Conservation (phyloP, 2,329 filamentous ascomycete genomes). For the Colletotrichum tanaceti region DNA sequence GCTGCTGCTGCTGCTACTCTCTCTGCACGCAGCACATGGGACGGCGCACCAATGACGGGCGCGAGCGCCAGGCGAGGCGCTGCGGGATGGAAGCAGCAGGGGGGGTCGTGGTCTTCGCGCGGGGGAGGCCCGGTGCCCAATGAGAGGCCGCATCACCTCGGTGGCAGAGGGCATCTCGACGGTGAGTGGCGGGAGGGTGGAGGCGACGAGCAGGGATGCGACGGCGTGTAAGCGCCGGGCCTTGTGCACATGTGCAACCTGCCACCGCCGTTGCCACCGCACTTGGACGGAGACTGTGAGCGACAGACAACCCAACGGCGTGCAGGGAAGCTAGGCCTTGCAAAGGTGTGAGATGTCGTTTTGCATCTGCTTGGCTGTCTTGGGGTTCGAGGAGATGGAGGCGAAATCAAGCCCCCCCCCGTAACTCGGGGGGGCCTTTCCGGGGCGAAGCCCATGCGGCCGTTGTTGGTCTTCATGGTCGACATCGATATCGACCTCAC, state of each 20-base stretch:
- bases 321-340: background rate
- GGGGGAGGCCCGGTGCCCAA: constrained; percentile 12
- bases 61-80: constrained; percentile 37
- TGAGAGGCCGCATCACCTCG: constrained; percentile 25
- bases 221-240: constrained; percentile 40
- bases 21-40: background rate
- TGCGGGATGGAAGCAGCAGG: constrained; percentile 25
- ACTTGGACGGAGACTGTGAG: background rate
- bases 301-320: constrained; percentile 2
- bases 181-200: constrained; percentile 32
- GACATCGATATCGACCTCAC: background rate
- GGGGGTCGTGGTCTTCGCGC: background rate
- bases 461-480: background rate
- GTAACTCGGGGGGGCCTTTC: background rate
- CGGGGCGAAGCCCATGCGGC: background rate
- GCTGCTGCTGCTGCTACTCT: no score
- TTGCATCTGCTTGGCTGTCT: background rate
- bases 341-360: constrained; percentile 5
- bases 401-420: background rate
- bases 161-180: constrained; percentile 15
- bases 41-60: constrained; percentile 28
- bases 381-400: background rate
- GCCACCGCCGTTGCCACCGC: constrained; percentile 22
- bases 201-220: constrained; percentile 30
- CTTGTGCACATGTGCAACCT: constrained; percentile 20